Conservation (phyloP, 345 rosid species). For the Euclidium syriacum region DNA sequence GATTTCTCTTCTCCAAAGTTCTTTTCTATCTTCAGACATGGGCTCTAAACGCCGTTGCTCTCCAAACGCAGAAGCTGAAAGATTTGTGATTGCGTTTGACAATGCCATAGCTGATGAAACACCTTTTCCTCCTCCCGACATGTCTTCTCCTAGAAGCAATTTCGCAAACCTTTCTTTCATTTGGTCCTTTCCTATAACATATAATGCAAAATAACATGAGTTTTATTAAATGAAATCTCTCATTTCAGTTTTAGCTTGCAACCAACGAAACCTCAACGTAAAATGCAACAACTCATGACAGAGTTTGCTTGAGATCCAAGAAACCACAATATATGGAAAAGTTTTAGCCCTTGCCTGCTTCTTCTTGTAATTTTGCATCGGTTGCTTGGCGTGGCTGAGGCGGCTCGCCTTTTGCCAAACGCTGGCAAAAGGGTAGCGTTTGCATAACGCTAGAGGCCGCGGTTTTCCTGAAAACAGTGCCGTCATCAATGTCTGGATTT, state of each 20-base stretch:
- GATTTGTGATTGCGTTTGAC: slow-evolving; percentile 51
- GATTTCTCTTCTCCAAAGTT: slow-evolving; percentile 57
- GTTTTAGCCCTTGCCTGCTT: slow-evolving; percentile 4
- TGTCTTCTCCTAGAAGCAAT: slow-evolving; percentile 71
- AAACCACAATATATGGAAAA: neutral
- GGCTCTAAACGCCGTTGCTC: slow-evolving; percentile 50
- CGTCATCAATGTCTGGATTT: slow-evolving; percentile 31
- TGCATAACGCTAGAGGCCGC: neutral
- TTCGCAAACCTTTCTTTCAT: slow-evolving; percentile 63
- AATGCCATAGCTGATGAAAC: slow-evolving; percentile 72
- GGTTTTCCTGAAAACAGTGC: neutral
- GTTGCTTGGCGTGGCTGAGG: neutral
- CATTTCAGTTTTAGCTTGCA: neutral
- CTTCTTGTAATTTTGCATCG: slow-evolving; percentile 9
- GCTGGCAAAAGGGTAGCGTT: neutral
- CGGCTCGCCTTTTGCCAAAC: neutral
- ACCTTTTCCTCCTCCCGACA: slow-evolving; percentile 77
- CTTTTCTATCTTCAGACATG: slow-evolving; percentile 46
- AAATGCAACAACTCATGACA: neutral
- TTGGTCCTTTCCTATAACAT: slow-evolving; percentile 19
- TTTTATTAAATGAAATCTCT: neutral
- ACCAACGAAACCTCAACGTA: neutral
- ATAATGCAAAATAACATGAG: neutral
- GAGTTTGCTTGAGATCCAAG: neutral
- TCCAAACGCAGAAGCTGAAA: slow-evolving; percentile 47